Percentiles rank a stretch among this genome's conserved stretches.
These are phyloP conservation scores for Trichosporon sp. DNA, from an alignment of 1,284 basidiomycete species.

Conservation along the genomic window DNA sequence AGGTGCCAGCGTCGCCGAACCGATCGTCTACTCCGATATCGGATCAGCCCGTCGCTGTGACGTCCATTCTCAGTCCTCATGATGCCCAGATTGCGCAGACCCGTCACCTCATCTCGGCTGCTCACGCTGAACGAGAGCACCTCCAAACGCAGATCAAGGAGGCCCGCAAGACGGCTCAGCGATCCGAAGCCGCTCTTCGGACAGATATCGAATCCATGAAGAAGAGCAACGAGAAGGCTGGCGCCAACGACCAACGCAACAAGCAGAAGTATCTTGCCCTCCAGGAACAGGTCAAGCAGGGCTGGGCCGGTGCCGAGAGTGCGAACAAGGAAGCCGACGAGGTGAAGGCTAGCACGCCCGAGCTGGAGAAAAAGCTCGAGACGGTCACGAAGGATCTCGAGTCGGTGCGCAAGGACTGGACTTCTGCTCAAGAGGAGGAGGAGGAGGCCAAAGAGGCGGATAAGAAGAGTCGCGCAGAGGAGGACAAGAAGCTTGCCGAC, in stretches of 20 bases:
- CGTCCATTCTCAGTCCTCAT: constrained; percentile 37
- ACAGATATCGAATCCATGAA: constrained; percentile 48
- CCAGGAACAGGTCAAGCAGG: constrained; percentile 51
- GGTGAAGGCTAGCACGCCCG: constrained; percentile 34
- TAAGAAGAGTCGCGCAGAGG: constrained; percentile 35
- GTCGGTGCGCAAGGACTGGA: constrained; percentile 31
- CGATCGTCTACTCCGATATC: constrained; percentile 10
- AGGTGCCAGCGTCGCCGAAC: constrained; percentile 13
- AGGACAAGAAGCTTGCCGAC: constrained; percentile 43
- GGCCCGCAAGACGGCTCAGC: constrained; percentile 44
- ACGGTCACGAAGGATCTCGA: constrained; percentile 31
- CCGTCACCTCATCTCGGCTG: constrained; percentile 40
- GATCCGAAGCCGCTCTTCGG: constrained; percentile 45
- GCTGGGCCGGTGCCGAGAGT: constrained; percentile 41
- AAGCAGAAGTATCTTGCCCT: constrained; percentile 49
- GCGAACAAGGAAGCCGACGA: constrained; percentile 38
- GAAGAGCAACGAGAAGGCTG: constrained; percentile 47
- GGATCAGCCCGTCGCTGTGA: constrained; percentile 25
- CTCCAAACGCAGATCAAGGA: constrained; percentile 47
- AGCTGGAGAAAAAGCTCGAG: constrained; percentile 31
- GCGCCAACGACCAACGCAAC: constrained; percentile 43
- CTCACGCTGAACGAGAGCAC: constrained; percentile 44
- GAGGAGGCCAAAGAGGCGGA: constrained; percentile 41
- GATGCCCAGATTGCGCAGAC: constrained; percentile 45
- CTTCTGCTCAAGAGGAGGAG: constrained; percentile 33